A percentile compares a stretch with the other conserved stretches of the same genome.
These are phyloP conservation scores for Colletotrichum lindemuthianum DNA, from an alignment of 2,329 filamentous ascomycete species.

Conservation along the genomic window DNA sequence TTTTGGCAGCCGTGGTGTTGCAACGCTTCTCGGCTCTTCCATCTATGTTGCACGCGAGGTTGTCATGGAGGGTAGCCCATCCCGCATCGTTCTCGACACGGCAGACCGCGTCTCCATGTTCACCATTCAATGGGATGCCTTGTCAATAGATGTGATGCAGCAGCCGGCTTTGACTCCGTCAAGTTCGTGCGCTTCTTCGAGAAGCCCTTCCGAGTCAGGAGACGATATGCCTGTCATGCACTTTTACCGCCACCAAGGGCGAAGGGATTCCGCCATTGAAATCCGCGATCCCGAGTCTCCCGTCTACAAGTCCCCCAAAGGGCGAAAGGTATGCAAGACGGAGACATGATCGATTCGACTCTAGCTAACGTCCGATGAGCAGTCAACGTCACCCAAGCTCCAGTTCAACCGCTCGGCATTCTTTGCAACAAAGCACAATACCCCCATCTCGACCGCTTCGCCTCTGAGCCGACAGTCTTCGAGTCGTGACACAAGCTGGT, in stretches of 20 bases:
- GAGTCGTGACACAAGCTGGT: conserved; percentile 10
- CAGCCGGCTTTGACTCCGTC: conserved; percentile 29
- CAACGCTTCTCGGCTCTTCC: conserved; percentile 26
- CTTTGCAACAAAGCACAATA: conserved; percentile 21
- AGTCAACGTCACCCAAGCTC: conserved; percentile 26
- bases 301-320: conserved; percentile 25
- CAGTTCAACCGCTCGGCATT: conserved; percentile 16
- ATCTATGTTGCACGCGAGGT: conserved; percentile 29
- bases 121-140: conserved; percentile 29
- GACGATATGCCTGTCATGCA: conserved; percentile 21
- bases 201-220: conserved; percentile 30
- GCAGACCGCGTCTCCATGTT: conserved; percentile 27
- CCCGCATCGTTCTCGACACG: conserved; percentile 11
- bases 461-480: neutral
- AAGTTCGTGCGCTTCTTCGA: conserved; percentile 29
- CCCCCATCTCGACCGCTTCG: conserved; percentile 2
- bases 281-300: conserved; percentile 32
- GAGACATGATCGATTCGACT: too few relatives aligned
- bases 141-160: conserved; percentile 20
- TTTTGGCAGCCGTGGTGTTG: conserved; percentile 30
- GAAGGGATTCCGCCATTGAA: conserved; percentile 32
- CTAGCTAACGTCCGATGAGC: too few relatives aligned
- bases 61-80: conserved; percentile 27
- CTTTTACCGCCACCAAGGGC: conserved; percentile 31
- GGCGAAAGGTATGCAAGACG: conserved; percentile 12